Evolutionary conservation across 169 alveolate species (phyloP).

Genomic region (Plasmodium inui): DNA sequence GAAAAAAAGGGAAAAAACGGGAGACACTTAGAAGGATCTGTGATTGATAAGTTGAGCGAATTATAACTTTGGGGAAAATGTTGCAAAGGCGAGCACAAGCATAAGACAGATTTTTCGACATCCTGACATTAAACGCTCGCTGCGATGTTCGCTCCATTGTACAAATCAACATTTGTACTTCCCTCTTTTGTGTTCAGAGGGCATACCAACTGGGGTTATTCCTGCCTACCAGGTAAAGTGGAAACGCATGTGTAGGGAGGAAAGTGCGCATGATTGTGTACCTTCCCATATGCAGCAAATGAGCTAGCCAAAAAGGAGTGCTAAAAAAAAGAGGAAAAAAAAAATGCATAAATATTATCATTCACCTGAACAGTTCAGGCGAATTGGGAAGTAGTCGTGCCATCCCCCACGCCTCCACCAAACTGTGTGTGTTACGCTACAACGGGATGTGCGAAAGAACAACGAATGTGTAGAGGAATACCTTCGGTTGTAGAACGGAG

Average conservation of each 20-base stretch:
- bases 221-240: not conserved
- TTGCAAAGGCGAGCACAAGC: not conserved
- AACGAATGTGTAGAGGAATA: not conserved
- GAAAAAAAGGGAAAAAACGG: not conserved
- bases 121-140: not conserved
- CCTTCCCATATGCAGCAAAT: not conserved
- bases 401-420: not conserved
- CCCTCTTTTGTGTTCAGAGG: not conserved
- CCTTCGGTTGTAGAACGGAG: not conserved
- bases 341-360: not conserved
- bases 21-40: not conserved
- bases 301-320: not conserved
- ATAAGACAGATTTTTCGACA: not conserved
- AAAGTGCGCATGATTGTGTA: not conserved
- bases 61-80: not conserved
- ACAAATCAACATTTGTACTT: not conserved
- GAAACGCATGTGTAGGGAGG: not conserved
- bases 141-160: not conserved
- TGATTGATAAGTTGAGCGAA: not conserved
- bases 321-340: not conserved
- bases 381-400: not conserved
- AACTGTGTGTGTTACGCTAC: not conserved
- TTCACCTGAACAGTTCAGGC: constrained; percentile 4
- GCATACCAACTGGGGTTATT: not conserved
- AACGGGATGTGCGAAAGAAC: not conserved